Base-by-base conservation (phyloP, 345 rosid genomes). In the Microcos paniculata region DNA sequence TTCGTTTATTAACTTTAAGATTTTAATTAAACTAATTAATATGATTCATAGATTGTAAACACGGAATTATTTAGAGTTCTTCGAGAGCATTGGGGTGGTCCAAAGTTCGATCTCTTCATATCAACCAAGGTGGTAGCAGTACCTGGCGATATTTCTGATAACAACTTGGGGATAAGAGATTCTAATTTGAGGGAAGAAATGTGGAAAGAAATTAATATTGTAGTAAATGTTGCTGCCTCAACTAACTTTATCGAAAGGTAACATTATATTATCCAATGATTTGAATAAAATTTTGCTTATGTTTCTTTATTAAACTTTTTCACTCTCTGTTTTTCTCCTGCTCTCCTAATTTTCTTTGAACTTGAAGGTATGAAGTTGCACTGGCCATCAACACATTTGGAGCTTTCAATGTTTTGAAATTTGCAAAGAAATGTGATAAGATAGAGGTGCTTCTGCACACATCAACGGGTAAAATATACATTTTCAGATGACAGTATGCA, bases 321-420 rank as follows among this genome's bases (percentile, higher is more conserved):
- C n/a, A n/a, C n/a, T 35, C 6, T 35, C 6, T 35, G 40, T 35
- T 35, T 35, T 35, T 3, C 6, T 35, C 6, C 6, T 35, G 6
- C 1, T n/a, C 28, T 26, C 2, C 5, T 69, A 48, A 16, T 11
- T 0, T 38, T 40, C 16, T 42, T 3, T n/a, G 3, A 35, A 3
- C 5, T 15, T 69, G 58, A 16, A 69, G 73, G 42, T 93, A 91
- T 67, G 94, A 91, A 59, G 78, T 81, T 66, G 90, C 92, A 5
- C 78, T 89, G 62, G 82, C 30, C 1, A 77, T 84, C 70, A 90
- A 92, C 63, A 87, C 93, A n/a, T 70, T 89, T 52, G 93, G 97
- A 69, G 86, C 88, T 14, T 78, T 75, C 38, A 75, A 88, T 72
- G 85, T 87, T 26, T 56, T 84, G 6, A 80, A 78, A 72, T 92